These are phyloP conservation scores for Cavenderia fasciculata DNA, from an alignment of 78 protist genomes.

Conservation along the genomic window DNA sequence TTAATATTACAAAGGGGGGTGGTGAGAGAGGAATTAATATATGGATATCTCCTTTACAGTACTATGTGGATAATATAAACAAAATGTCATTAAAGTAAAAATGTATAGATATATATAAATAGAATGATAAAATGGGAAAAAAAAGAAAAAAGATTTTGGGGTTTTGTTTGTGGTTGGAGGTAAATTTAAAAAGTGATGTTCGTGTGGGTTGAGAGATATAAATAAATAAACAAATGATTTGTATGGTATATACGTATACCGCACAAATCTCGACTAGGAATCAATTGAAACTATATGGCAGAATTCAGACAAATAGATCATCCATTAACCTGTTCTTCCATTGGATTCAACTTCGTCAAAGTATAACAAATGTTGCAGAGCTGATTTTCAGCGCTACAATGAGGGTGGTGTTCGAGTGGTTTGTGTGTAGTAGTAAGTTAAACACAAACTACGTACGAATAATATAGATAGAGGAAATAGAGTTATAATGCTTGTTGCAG, in stretches of 20 bases:
- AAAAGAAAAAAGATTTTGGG: too few species aligned
- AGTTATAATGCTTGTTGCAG: too few species aligned
- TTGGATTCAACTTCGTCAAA: not conserved
- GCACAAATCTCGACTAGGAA: slow-evolving; percentile 8
- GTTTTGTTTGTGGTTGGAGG: not conserved
- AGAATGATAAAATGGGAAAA: too few species aligned
- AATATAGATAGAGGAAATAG: too few species aligned
- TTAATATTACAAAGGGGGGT: not conserved
- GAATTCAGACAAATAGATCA: slow-evolving; percentile 54
- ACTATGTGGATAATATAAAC: too few species aligned
- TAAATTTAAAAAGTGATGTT: not conserved
- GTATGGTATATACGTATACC: not conserved
- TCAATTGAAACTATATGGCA: slow-evolving; percentile 47
- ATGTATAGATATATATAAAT: too few species aligned
- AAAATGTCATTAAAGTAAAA: too few species aligned
- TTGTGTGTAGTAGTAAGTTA: too few species aligned
- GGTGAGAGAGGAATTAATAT: not conserved
- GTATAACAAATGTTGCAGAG: too few species aligned
- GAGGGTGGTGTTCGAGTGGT: too few species aligned
- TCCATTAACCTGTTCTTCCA: slow-evolving; percentile 46
- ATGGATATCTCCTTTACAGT: not conserved
- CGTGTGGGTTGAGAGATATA: not conserved
- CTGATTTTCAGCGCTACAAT: too few species aligned
- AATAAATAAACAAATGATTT: not conserved
- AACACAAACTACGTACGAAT: too few species aligned